Evolutionary conservation across 208 protist genomes (phyloP), one percentile per base, ranked within the genome.

Genomic region (Trypanosoma platydactyli): DNA sequence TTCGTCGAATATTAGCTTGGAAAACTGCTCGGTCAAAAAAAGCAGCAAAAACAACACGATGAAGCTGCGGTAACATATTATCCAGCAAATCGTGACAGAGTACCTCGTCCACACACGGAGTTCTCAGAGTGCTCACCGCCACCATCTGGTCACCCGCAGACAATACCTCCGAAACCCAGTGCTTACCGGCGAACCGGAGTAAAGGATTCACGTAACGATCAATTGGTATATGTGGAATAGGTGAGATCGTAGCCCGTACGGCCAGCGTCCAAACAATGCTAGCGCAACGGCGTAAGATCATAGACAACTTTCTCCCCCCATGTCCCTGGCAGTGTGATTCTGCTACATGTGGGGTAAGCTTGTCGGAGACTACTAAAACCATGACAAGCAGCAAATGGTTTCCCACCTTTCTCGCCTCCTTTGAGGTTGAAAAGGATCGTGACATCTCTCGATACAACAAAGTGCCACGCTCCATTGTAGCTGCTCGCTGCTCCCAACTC

Each of bases 131-230:
- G 35, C 27, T 58, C 44, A 16, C 4, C 27, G 16, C 24, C 30
- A 38, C 33, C 33, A 9, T 38, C 5, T 38, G 33, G 33, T 38
- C 33, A 38, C 13, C 44, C 3, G 44, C 38, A 18, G 20, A 16
- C 20, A 60, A 16, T 27, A 41, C 27, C 27, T 51, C 53, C 0
- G 44, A 3, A 51, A 63, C 58, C 68, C 68, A 74, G 46, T 68
- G 35, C n/a, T 56, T 65, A 7, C 40, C 59, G 22, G 45, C 54
- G 55, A 67, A 86, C 20, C 64, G 53, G 11, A 76, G 53, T 40
- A 89, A 72, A 4, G 65, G 38, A 1, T 25, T 49, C 22, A 89
- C 13, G 65, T 80, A 77, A 50, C 77, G 79, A 56, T 82, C 77
- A 0, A 82, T n/a, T 0, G 69, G 67, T 1, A 55, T 53, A 13